Evolutionary conservation across 1,284 basidiomycete species (phyloP).

Genomic region (Apiotrichum mycotoxinovorans): DNA sequence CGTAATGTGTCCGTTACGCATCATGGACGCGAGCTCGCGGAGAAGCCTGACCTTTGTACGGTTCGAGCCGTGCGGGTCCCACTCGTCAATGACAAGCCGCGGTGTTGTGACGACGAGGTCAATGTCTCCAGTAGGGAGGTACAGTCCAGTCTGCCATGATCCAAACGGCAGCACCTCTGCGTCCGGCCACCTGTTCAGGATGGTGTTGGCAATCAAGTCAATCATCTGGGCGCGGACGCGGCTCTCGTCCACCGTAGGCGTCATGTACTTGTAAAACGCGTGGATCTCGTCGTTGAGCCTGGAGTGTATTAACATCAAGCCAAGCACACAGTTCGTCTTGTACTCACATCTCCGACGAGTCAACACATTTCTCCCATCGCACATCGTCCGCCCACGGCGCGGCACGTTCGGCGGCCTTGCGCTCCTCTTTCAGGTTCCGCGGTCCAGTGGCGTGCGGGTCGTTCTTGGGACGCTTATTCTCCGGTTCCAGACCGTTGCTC

Average conservation of each 20-base stretch:
- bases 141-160: conserved; percentile 89
- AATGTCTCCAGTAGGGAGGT: conserved; percentile 78
- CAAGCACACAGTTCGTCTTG: conserved; percentile 2
- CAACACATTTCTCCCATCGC: conserved; percentile 70
- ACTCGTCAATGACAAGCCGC: conserved; percentile 27
- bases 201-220: conserved; percentile 64
- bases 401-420: conserved; percentile 59
- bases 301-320: conserved; percentile 6
- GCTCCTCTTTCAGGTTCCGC: conserved; percentile 60
- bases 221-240: conserved; percentile 76
- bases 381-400: conserved; percentile 77
- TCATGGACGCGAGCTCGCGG: conserved; percentile 49
- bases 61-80: conserved; percentile 10
- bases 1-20: conserved; percentile 54
- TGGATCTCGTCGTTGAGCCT: conserved; percentile 80
- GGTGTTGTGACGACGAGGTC: conserved; percentile 56
- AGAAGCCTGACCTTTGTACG: conserved; percentile 47
- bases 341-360: conserved; percentile 74
- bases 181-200: conserved; percentile 68
- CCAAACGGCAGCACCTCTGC: conserved; percentile 85
- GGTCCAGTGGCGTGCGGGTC: conserved; percentile 44
- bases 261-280: conserved; percentile 82
- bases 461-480: conserved; percentile 1
- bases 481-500: conserved; percentile 4
- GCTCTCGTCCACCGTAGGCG: conserved; percentile 79